Evolutionary conservation across 345 rosid species (phyloP), one percentile per base, ranked within the genome.

Genomic region (Litchi chinensis): DNA sequence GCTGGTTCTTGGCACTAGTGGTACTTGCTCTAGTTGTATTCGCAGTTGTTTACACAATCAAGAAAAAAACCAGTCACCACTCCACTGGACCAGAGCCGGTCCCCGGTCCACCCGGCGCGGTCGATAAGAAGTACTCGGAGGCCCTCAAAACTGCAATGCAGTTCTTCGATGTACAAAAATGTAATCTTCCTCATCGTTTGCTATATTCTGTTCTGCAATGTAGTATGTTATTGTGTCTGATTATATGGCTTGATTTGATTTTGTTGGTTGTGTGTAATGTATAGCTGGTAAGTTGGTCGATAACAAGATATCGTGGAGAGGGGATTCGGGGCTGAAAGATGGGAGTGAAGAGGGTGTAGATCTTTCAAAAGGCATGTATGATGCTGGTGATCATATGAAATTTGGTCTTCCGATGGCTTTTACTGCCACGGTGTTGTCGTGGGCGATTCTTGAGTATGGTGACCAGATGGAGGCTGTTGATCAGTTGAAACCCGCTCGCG

Each of bases 361-460:
- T 87, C 92, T 97, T 10, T 91, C 98, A 0, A 87, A 93, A 81
- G 99, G 99, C 46, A 80, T 96, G 90, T 96, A 89, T 18, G 99
- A 96, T 82, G 99, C 99, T 6, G 99, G 99, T 26, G 99, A 97
- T 83, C 92, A 90, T 68, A 91, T 97, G 60, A 97, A 97, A 83
- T 97, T 97, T 83, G 98, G 97, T 57, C 92, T 94, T 54, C 99
- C 99, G 0, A 77, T 97, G 97, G 98, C 99, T 64, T 97, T 86
- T 82, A 94, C 98, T 18, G 98, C 98, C 21, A 90, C 97, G 0
- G 87, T 93, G 46, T 71, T 97, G 76, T 93, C 99, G 0, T 97
- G 99, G 99, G 79, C 98, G 10, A 97, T 97, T 68, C 97, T 97
- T 12, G 99, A 97, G 85, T 97, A 97, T 69, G 98, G 97, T 65